Percentiles rank a stretch among this genome's conserved stretches.
These are phyloP conservation scores for Verticillium isaacii DNA, from an alignment of 2,329 filamentous ascomycete genomes.

Conservation along the genomic window DNA sequence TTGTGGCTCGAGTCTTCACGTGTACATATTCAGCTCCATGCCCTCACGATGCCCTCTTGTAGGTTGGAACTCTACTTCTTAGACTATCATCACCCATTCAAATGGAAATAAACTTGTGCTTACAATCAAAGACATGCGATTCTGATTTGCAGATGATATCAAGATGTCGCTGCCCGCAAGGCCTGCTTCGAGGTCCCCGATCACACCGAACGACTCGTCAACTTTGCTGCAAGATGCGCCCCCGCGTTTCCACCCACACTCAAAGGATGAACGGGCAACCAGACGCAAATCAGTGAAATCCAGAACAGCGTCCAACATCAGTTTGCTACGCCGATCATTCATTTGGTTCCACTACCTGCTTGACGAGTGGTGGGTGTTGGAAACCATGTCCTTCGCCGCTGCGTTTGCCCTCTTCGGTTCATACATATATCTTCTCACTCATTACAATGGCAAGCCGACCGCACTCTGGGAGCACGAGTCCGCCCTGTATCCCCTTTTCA, in stretches of 20 bases:
- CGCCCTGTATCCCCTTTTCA: background rate
- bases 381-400: background rate
- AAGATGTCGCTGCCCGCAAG: background rate
- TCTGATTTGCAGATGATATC: background rate
- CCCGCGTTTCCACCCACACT: too few relatives aligned
- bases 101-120: too few relatives aligned
- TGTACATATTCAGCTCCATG: too few relatives aligned
- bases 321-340: background rate
- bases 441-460: background rate
- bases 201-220: background rate
- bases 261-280: background rate
- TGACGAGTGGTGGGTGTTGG: background rate
- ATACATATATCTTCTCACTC: background rate
- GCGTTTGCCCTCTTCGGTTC: background rate
- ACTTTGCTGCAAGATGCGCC: background rate
- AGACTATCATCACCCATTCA: too few relatives aligned
- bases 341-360: background rate
- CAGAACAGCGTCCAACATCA: background rate
- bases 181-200: background rate
- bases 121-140: too few relatives aligned
- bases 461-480: background rate
- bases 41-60: too few relatives aligned
- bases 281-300: background rate
- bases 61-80: too few relatives aligned
- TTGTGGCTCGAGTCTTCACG: too few relatives aligned